phyloP scores from a whole-genome alignment of 2,329 filamentous ascomycete species.

The Fusarium liriodendri region DNA sequence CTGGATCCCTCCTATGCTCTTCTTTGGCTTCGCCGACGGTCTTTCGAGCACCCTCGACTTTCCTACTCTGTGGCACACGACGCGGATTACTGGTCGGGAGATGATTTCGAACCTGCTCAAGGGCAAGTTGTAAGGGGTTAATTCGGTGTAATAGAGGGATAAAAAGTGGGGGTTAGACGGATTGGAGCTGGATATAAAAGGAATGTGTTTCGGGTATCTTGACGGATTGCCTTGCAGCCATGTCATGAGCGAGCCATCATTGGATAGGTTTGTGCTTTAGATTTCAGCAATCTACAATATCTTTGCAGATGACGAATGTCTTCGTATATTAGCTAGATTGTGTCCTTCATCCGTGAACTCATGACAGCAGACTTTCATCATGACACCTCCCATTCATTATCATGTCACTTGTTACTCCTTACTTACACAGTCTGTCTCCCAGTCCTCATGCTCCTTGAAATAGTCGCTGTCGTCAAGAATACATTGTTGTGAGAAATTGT shows the following conservation, averaged over 20 bases:
- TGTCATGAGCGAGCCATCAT: not conserved
- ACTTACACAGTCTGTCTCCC: too few species aligned
- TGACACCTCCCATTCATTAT: not conserved
- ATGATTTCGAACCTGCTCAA: slow-evolving; percentile 79
- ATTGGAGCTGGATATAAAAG: not conserved
- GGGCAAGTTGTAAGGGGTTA: slow-evolving; percentile 72
- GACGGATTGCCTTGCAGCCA: not conserved
- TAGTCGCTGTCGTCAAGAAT: not conserved
- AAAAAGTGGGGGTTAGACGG: slow-evolving; percentile 1
- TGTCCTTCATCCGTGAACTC: not conserved
- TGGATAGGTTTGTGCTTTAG: not conserved
- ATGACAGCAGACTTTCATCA: not conserved
- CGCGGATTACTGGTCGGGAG: slow-evolving; percentile 76
- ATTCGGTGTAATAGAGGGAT: not conserved
- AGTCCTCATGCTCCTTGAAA: not conserved
- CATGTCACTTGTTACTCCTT: not conserved
- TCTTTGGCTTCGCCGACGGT: slow-evolving; percentile 87
- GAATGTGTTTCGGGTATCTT: not conserved
- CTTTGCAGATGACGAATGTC: not conserved
- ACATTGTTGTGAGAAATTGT: not conserved
- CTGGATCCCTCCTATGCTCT: slow-evolving; percentile 94
- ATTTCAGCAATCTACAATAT: not conserved
- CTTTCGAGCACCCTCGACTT: slow-evolving; percentile 86
- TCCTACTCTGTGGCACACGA: slow-evolving; percentile 85
- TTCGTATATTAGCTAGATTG: not conserved